phyloP scores from a whole-genome alignment of 176 grass and related monocot genomes.

The Cymbopogon citratus region DNA sequence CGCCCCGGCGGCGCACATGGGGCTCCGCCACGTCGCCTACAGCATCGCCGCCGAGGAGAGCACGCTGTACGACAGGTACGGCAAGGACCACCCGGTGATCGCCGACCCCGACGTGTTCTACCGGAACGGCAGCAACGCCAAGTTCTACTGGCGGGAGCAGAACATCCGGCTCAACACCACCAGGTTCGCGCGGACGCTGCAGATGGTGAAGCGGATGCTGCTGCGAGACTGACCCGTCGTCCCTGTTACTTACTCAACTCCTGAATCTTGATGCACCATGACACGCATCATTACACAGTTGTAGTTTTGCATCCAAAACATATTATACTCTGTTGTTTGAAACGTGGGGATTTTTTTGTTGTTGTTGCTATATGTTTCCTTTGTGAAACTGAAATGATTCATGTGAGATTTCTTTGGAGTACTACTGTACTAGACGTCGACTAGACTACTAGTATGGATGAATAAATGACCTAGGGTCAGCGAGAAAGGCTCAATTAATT shows the following conservation, averaged over 20 bases:
- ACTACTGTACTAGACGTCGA: no score
- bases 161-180: conserved; percentile 26
- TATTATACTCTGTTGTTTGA: not conserved
- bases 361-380: no score
- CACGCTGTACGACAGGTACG: conserved; percentile 30
- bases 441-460: no score
- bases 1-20: conserved; percentile 19
- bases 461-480: not conserved
- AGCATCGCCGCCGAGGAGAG: conserved; percentile 35
- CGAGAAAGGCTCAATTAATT: not conserved
- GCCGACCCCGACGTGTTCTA: conserved; percentile 10
- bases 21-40: conserved; percentile 16
- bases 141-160: conserved; percentile 23
- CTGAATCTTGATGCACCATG: not conserved
- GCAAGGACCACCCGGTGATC: conserved; percentile 18
- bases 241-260: not conserved
- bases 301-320: not conserved
- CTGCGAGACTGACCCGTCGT: not conserved
- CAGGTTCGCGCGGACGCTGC: not conserved
- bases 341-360: no score
- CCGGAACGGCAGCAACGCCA: conserved; percentile 11
- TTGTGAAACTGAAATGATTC: not conserved
- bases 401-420: not conserved
- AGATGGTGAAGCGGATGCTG: not conserved
- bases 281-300: not conserved